Evolutionary conservation across 805 yeast genomes (phyloP).

Genomic region (Pichia paraexigua): DNA sequence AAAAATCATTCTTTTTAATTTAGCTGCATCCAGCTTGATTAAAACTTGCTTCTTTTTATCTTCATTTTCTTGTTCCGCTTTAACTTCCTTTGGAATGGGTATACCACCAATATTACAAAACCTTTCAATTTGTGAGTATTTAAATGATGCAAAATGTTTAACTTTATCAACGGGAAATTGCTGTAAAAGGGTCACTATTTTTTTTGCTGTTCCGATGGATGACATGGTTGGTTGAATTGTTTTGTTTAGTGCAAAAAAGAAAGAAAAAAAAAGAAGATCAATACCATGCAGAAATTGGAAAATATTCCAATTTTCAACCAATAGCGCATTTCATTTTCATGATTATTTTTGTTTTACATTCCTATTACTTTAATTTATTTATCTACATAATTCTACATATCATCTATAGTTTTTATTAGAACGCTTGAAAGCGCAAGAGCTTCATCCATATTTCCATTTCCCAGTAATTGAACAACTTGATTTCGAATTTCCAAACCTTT

Average conservation of each 20-base stretch:
- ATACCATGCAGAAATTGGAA: neutral
- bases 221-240: slow-evolving; percentile 5
- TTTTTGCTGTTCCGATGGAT: slow-evolving; percentile 32
- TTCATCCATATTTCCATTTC: neutral
- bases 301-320: neutral
- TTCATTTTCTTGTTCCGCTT: slow-evolving; percentile 26
- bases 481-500: slow-evolving; percentile 14
- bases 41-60: slow-evolving; percentile 31
- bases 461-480: slow-evolving; percentile 4
- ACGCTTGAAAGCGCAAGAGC: neutral
- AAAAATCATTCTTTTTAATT: slow-evolving; percentile 33
- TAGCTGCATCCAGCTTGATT: slow-evolving; percentile 26
- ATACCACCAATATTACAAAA: slow-evolving; percentile 45
- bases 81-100: slow-evolving; percentile 31
- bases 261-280: neutral
- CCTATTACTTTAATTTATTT: neutral
- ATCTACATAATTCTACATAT: neutral
- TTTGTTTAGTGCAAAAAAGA: too few relatives aligned
- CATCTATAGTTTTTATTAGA: neutral
- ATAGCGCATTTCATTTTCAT: neutral
- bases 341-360: neutral
- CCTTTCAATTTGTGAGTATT: slow-evolving; percentile 54
- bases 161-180: slow-evolving; percentile 63
- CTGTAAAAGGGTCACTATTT: slow-evolving; percentile 49
- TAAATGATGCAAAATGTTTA: slow-evolving; percentile 62